These are phyloP conservation scores for Rhodotorula glutinis DNA, from an alignment of 1,284 basidiomycete species.

Conservation along the genomic window DNA sequence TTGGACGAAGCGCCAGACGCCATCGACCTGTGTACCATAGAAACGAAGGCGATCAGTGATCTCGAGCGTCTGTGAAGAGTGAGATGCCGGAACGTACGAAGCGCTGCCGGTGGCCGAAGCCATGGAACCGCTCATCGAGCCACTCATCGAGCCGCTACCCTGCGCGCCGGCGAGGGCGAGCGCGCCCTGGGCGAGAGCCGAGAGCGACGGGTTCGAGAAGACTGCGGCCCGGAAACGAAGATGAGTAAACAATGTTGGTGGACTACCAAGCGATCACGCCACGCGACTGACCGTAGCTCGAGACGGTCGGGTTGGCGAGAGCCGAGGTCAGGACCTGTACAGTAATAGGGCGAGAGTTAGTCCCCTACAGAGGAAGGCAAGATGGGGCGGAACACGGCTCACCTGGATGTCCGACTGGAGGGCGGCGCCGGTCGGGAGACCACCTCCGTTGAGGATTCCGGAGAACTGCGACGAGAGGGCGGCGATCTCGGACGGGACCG, in stretches of 20 bases:
- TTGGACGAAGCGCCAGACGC: background rate
- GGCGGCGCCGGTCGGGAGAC: slow-evolving; percentile 5
- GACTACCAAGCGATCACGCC: too few species aligned
- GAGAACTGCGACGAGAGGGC: background rate
- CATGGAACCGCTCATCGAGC: too few species aligned
- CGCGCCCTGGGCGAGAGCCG: background rate
- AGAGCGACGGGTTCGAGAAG: slow-evolving; percentile 9
- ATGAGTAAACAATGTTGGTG: too few species aligned
- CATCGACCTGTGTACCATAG: background rate
- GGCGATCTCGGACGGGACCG: background rate
- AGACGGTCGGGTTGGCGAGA: slow-evolving; percentile 7
- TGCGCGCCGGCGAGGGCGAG: background rate
- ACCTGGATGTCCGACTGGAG: slow-evolving; percentile 2
- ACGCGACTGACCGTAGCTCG: background rate
- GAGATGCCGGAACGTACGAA: too few species aligned
- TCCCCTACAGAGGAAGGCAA: background rate
- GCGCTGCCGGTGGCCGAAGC: background rate
- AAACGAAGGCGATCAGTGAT: background rate
- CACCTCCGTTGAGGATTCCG: background rate
- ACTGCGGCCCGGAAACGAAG: too few species aligned
- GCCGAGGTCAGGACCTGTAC: slow-evolving; percentile 4
- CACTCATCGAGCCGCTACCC: background rate
- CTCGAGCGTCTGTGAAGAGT: too few species aligned
- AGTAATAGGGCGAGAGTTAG: background rate
- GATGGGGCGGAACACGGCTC: background rate